Percentiles rank a stretch among this genome's conserved stretches.
Evolutionary conservation across 225 moss, liverwort and hornwort genomes (phyloP).

Genomic region (Pseudisothecium myosuroides): DNA sequence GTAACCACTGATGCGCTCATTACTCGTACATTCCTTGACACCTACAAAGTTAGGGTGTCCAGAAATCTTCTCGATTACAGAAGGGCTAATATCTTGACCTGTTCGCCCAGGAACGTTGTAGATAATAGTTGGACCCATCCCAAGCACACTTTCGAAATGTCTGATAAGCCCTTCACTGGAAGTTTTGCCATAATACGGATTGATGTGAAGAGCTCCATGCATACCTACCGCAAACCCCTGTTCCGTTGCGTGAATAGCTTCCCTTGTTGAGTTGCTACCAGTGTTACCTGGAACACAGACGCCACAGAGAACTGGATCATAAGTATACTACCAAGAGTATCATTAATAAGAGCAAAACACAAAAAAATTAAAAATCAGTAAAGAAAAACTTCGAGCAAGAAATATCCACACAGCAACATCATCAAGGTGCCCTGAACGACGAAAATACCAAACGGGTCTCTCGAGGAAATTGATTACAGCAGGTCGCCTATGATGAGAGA

Average conservation of each 20-base stretch:
- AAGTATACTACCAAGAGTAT: neutral
- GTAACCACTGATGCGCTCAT: constrained; percentile 51
- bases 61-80: constrained; percentile 48
- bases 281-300: constrained; percentile 41
- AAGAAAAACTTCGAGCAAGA: neutral
- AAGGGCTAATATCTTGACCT: constrained; percentile 65
- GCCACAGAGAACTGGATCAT: neutral
- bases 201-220: constrained; percentile 86
- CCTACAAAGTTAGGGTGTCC: constrained; percentile 58
- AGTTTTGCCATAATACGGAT: constrained; percentile 93
- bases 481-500: neutral
- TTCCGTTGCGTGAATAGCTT: constrained; percentile 85
- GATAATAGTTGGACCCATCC: constrained; percentile 73
- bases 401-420: neutral
- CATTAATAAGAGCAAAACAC: neutral
- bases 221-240: constrained; percentile 87
- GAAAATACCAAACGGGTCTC: neutral
- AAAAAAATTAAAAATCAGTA: neutral
- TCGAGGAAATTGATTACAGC: neutral
- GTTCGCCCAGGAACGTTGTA: constrained; percentile 92
- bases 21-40: constrained; percentile 82
- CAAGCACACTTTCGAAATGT: constrained; percentile 62
- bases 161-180: constrained; percentile 55
- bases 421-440: neutral
- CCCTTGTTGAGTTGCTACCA: constrained; percentile 83